Evolutionary conservation across 768 basidiomycete genomes (phyloP).

Genomic region (Naganishia onofrii): DNA sequence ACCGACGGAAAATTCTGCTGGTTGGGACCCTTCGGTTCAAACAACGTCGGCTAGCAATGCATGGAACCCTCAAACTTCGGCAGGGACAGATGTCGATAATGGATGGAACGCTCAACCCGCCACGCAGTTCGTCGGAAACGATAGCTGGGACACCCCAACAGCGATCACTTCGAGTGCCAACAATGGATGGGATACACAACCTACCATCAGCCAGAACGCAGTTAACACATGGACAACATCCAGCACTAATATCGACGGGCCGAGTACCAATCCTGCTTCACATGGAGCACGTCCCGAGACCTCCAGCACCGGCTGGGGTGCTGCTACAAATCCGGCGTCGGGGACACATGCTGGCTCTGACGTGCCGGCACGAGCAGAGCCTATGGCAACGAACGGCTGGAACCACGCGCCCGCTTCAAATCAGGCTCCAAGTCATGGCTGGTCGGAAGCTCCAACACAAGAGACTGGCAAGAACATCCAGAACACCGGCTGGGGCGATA

Average conservation of each 20-base stretch:
- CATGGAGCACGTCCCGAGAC: neutral
- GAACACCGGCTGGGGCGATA: slow-evolving; percentile 1
- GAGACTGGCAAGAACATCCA: neutral
- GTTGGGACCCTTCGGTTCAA: neutral
- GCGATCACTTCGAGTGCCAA: neutral
- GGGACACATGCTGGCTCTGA: neutral
- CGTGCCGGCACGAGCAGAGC: neutral
- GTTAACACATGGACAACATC: neutral
- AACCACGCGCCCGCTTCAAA: neutral
- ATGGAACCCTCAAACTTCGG: neutral
- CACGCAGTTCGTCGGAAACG: neutral
- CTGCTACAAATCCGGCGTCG: neutral
- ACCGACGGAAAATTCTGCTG: neutral
- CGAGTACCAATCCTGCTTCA: neutral
- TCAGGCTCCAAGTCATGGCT: neutral
- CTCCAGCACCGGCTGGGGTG: slow-evolving; percentile 7
- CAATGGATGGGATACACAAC: neutral
- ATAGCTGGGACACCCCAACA: neutral
- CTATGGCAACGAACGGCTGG: neutral
- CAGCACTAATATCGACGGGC: neutral
- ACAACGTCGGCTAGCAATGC: neutral
- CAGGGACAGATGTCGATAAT: neutral
- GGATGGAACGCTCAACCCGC: neutral
- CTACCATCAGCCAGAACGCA: neutral
- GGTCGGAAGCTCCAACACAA: neutral